phyloP scores from a whole-genome alignment of 1,139 yeast genomes.

The Sugiyamaella japonica region DNA sequence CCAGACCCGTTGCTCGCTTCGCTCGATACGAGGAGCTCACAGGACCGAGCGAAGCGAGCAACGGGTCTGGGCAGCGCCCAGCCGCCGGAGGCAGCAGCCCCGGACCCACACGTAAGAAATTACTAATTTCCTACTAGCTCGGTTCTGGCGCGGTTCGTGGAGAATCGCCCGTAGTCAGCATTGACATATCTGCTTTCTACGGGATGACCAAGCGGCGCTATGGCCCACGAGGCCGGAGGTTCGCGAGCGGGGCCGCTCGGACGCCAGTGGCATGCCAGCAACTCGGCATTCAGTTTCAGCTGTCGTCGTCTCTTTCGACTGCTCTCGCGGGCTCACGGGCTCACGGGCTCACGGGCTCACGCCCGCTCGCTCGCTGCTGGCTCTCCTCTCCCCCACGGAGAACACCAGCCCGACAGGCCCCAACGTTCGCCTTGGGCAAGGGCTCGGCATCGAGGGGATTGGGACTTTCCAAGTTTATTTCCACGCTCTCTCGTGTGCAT shows the following conservation, averaged over 20 bases:
- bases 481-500: background rate
- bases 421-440: background rate
- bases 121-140: background rate
- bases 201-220: background rate
- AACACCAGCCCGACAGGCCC: background rate
- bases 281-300: background rate
- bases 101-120: background rate
- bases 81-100: background rate
- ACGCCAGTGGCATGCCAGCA: too few species aligned
- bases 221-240: background rate
- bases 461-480: constrained; percentile 5
- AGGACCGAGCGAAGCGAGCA: constrained; percentile 1
- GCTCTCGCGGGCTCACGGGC: background rate
- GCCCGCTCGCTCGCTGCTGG: background rate
- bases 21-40: background rate
- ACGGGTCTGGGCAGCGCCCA: background rate
- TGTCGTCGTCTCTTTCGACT: background rate
- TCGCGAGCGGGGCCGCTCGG: too few species aligned
- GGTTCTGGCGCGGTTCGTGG: background rate
- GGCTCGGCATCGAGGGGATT: background rate
- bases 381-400: background rate
- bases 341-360: too few species aligned
- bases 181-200: background rate
- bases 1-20: too few species aligned
- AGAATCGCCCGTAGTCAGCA: background rate